These are phyloP conservation scores for Talaromyces sp. DNA, from an alignment of 2,329 filamentous ascomycete species.

Conservation along the genomic window DNA sequence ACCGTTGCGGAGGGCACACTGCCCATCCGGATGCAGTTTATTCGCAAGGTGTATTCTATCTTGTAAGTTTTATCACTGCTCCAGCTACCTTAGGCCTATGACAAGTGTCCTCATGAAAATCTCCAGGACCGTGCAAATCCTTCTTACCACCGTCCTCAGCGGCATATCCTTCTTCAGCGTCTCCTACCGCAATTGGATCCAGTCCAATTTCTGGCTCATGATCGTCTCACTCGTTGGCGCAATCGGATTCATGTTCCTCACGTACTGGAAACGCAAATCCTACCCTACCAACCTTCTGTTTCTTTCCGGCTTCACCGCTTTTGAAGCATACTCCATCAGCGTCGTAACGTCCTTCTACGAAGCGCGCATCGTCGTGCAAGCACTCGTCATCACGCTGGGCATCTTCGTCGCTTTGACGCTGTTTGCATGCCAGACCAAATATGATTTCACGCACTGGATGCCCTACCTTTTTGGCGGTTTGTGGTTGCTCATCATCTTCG, in stretches of 20 bases:
- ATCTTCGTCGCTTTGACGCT: slow-evolving; percentile 63
- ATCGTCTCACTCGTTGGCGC: slow-evolving; percentile 81
- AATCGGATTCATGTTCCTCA: slow-evolving; percentile 78
- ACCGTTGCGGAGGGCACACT: slow-evolving; percentile 89
- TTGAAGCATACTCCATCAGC: slow-evolving; percentile 90
- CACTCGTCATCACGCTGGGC: slow-evolving; percentile 74
- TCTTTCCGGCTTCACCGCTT: slow-evolving; percentile 79
- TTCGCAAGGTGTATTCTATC: slow-evolving; percentile 97
- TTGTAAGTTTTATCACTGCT: slow-evolving; percentile 57
- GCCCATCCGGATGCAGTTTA: slow-evolving; percentile 94
- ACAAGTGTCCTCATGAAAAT: not conserved
- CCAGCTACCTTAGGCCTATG: not conserved
- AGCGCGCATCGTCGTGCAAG: slow-evolving; percentile 78
- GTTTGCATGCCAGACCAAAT: slow-evolving; percentile 96
- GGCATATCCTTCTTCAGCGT: slow-evolving; percentile 79
- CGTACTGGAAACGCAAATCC: slow-evolving; percentile 92
- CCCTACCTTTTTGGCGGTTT: slow-evolving; percentile 88
- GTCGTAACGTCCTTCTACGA: slow-evolving; percentile 92
- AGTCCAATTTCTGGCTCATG: slow-evolving; percentile 76
- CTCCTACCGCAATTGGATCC: slow-evolving; percentile 81
- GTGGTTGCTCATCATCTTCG: slow-evolving; percentile 87
- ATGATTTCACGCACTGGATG: slow-evolving; percentile 97
- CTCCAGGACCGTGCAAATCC: slow-evolving; percentile 73
- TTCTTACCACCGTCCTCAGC: slow-evolving; percentile 77
- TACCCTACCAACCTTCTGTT: slow-evolving; percentile 95